Evolutionary conservation across 345 rosid species (phyloP), one percentile per base, ranked within the genome.

Genomic region (Camelina laxa): DNA sequence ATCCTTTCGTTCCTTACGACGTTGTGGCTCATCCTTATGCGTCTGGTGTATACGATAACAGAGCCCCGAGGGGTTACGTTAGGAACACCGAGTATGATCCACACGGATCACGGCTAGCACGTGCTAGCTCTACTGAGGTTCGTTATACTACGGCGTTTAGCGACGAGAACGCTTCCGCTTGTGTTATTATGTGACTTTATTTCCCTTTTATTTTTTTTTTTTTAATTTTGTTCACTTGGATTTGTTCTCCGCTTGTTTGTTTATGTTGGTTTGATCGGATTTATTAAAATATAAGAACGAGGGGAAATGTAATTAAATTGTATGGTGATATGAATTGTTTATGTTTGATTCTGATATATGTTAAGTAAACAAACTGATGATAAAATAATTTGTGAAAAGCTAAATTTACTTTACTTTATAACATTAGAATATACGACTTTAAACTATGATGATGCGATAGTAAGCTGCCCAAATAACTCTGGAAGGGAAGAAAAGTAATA

Each of bases 61-160:
- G 89, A 81, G 98, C 99, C 3, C 99, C 98, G 0, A 41, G 85
- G 1, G 99, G 99, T 9, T 95, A 89, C 82, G 99, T 95, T 33
- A 81, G 97, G 51, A 86, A 84, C 67, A 48, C 84, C 0, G 70
- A 79, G 60, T 76, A 87, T 11, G 97, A 92, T 82, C 92, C 93
- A 4, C 86, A 75, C 0, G 78, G 57, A 65, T 77, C 81, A 1
- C 82, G 87, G 0, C 89, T 95, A 6, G 98, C 99, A 41, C 98
- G 99, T 69, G 99, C 99, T 33, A 92, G 90, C 79, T 95, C 99
- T n/a, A 87, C 93, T 0, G 98, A 95, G 76, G 97, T 95, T 49
- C 75, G 98, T 48, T 95, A 95, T 84, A 92, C 98, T 47, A 92
- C 99, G 2, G 97, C 99, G 7, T 95, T 95, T 69, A 95, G 98